These are phyloP conservation scores for Bipolaris oryzae DNA, from an alignment of 2,329 filamentous ascomycete species.

Conservation along the genomic window DNA sequence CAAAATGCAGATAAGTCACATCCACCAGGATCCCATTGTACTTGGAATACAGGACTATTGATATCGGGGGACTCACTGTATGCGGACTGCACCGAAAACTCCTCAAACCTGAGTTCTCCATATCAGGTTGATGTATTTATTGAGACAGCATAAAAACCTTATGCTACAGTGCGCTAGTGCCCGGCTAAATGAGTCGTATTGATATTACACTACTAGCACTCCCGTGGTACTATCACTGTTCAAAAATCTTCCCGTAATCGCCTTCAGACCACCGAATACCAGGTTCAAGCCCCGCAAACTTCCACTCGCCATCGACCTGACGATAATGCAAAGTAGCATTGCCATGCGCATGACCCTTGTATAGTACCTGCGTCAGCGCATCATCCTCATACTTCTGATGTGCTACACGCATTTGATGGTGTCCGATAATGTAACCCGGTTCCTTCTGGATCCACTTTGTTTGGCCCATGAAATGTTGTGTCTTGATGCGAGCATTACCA, in stretches of 20 bases:
- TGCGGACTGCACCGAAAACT: too few relatives aligned
- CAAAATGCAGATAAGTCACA: too few relatives aligned
- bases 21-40: too few relatives aligned
- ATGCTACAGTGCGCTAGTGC: neutral
- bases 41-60: too few relatives aligned
- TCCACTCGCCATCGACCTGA: neutral
- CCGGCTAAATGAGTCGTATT: neutral
- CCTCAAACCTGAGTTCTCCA: neutral
- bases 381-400: slow-evolving; percentile 1
- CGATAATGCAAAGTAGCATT: neutral
- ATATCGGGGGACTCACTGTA: too few relatives aligned
- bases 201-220: neutral
- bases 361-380: neutral
- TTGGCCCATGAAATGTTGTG: slow-evolving; percentile 18
- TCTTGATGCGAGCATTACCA: slow-evolving; percentile 16
- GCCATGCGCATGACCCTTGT: neutral
- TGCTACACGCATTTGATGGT: slow-evolving; percentile 16
- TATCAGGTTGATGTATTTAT: neutral
- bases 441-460: slow-evolving; percentile 7
- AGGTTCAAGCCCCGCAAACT: neutral
- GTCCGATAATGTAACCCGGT: slow-evolving; percentile 4
- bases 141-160: neutral
- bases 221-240: neutral
- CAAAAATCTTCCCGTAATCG: slow-evolving; percentile 1
- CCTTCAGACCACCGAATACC: neutral